Percentiles rank a stretch among this genome's conserved stretches.
These are phyloP conservation scores for Yarrowia sp. DNA, from an alignment of 805 yeast genomes.

Conservation along the genomic window DNA sequence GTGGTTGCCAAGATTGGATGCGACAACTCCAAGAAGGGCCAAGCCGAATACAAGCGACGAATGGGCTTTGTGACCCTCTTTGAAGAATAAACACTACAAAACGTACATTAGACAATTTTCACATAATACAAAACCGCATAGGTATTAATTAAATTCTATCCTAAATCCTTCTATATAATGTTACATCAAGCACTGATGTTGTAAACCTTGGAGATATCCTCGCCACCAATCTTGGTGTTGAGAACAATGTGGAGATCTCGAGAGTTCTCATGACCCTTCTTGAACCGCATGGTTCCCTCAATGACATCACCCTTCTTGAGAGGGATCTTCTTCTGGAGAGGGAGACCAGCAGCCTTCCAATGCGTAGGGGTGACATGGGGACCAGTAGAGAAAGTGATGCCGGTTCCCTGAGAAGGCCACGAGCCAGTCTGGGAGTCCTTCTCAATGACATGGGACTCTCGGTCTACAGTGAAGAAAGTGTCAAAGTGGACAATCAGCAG, in stretches of 20 bases:
- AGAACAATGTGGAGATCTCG: constrained; percentile 86
- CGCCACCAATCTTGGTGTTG: constrained; percentile 44
- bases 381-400: constrained; percentile 82
- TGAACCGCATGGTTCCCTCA: constrained; percentile 66
- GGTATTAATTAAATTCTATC: background rate
- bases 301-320: constrained; percentile 74
- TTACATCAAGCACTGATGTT: constrained; percentile 2
- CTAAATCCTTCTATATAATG: background rate
- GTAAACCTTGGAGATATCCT: constrained; percentile 8
- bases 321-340: constrained; percentile 63
- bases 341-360: constrained; percentile 98
- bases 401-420: constrained; percentile 45
- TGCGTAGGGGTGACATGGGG: constrained; percentile 93
- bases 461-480: constrained; percentile 64
- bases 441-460: constrained; percentile 32
- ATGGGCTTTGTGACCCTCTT: background rate
- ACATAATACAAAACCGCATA: too few species aligned
- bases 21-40: background rate
- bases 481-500: constrained; percentile 95
- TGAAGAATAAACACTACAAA: background rate
- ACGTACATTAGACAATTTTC: too few species aligned
- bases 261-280: constrained; percentile 76
- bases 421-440: constrained; percentile 42
- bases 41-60: background rate
- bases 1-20: background rate